Base-by-base conservation (phyloP, 1,284 basidiomycete species). In the Leccinum colubrinum region DNA sequence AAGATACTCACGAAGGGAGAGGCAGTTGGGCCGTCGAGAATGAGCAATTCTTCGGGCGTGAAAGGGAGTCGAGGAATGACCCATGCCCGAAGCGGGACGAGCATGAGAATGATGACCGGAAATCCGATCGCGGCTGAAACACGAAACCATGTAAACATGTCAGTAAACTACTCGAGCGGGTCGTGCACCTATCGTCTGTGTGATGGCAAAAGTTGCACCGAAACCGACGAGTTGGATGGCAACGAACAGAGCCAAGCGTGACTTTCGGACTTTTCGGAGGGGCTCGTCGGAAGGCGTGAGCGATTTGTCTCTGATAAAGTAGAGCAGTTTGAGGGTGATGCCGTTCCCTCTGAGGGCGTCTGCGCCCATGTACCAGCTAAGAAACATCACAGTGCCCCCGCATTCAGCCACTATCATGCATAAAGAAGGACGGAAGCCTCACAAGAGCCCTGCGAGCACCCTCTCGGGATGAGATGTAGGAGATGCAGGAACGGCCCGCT, bases 291-390 rank as follows among this genome's bases (percentile, higher is more conserved):
- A 72, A 2, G 86, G 80, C 0, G 86, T 90, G 59, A 92, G 78
- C 1, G 79, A 76, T 37, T 78, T 85, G 72, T 98, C 96, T 50
- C 86, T 83, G 51, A 97, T 76, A 63, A 98, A 86, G 72, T 90
- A 97, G 14, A 95, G 79, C 6, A 97, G 80, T 70, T 94, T 94
- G 63, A 82, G 80, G 0, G 94, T 94, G 62, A 98, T 94, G 3
- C 91, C 92, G 63, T 96, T 97, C 3, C 83, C 84, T 50, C 86
- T 83, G 25, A 98, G 83, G 0, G 93, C 93, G 65, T 92, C 89
- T 5, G 82, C 82, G n/a, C 93, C 93, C 93, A 95, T 95, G 72
- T 87, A 95, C 93, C 93, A 94, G 78, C 91, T 91, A 59, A 6
- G 3, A 14, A 20, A 14, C 3, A 5, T 25, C 4, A 15, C 27